Conservation (phyloP, 768 basidiomycete genomes). For the Leccinum pellstonianum region DNA sequence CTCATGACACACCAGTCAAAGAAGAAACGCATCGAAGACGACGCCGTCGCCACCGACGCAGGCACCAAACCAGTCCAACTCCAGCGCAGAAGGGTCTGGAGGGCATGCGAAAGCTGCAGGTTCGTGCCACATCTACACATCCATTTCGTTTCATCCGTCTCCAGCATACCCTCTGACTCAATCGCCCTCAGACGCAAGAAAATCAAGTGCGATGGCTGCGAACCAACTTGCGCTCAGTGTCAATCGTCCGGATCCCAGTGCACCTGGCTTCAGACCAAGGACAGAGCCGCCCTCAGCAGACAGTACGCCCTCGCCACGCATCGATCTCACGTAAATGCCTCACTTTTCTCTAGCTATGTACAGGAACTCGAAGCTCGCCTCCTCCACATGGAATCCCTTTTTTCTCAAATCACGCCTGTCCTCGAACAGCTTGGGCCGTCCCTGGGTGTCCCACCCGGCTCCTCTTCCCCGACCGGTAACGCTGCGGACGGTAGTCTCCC, state of each 20-base stretch:
- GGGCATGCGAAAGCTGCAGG: conserved; percentile 90
- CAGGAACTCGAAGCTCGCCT: conserved; percentile 88
- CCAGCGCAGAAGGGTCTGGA: conserved; percentile 79
- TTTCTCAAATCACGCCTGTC: conserved; percentile 76
- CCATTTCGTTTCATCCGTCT: conserved; percentile 9
- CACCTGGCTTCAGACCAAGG: conserved; percentile 90
- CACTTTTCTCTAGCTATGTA: conserved; percentile 61
- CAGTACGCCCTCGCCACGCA: conserved; percentile 54
- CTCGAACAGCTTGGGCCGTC: conserved; percentile 69
- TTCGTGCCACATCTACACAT: conserved; percentile 35
- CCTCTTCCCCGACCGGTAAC: conserved; percentile 24
- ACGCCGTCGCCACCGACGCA: conserved; percentile 46
- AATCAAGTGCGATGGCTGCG: conserved; percentile 89
- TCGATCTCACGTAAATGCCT: conserved; percentile 13
- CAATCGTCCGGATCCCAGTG: conserved; percentile 70
- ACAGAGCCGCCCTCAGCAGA: conserved; percentile 84
- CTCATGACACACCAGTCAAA: conserved; percentile 58
- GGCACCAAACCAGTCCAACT: conserved; percentile 73
- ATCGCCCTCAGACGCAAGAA: conserved; percentile 70
- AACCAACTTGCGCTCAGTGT: conserved; percentile 86
- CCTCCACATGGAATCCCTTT: conserved; percentile 85
- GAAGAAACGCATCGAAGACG: conserved; percentile 76
- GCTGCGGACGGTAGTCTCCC: conserved; percentile 20
- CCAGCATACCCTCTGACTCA: conserved; percentile 18
- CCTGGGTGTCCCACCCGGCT: conserved; percentile 40